Evolutionary conservation across 352 stramenopile species (phyloP).

Genomic region (Pythium coloratum): DNA sequence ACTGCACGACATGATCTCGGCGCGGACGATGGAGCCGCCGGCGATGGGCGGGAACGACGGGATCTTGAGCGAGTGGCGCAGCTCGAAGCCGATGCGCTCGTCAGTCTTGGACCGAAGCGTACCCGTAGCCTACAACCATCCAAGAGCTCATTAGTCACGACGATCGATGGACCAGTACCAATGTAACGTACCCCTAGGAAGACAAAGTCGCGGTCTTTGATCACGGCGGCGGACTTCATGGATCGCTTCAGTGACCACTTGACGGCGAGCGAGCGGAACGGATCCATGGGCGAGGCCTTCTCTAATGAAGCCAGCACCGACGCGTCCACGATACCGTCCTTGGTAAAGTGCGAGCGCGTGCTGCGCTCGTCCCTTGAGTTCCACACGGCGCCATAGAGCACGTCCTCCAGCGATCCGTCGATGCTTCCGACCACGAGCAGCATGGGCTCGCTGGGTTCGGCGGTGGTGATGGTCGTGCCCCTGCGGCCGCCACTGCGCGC

Average conservation of each 20-base stretch:
- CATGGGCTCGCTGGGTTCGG: constrained; percentile 27
- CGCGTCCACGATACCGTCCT: constrained; percentile 48
- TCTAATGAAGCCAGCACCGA: constrained; percentile 53
- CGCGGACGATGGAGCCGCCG: constrained; percentile 53
- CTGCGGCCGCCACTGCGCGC: constrained; percentile 12
- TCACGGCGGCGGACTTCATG: constrained; percentile 20
- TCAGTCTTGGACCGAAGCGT: constrained; percentile 36
- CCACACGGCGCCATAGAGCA: constrained; percentile 59
- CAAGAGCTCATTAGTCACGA: background rate
- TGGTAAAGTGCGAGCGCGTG: constrained; percentile 53
- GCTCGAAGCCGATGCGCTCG: constrained; percentile 60
- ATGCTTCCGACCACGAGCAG: constrained; percentile 44
- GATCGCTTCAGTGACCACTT: constrained; percentile 48
- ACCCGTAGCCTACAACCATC: constrained; percentile 40
- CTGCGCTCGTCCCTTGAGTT: constrained; percentile 48
- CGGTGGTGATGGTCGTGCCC: constrained; percentile 7
- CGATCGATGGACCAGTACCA: constrained; percentile 32
- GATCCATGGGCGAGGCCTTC: constrained; percentile 40
- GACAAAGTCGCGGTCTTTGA: constrained; percentile 66
- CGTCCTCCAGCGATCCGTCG: constrained; percentile 57
- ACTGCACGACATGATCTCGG: constrained; percentile 62
- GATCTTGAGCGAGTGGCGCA: constrained; percentile 73
- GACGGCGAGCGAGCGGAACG: constrained; percentile 63
- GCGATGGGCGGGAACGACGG: constrained; percentile 43
- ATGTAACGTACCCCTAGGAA: constrained; percentile 51